A percentile compares a stretch with the other conserved stretches of the same genome.
These are phyloP conservation scores for Trypanosoma lewisi DNA, from an alignment of 208 protist genomes.

Conservation along the genomic window DNA sequence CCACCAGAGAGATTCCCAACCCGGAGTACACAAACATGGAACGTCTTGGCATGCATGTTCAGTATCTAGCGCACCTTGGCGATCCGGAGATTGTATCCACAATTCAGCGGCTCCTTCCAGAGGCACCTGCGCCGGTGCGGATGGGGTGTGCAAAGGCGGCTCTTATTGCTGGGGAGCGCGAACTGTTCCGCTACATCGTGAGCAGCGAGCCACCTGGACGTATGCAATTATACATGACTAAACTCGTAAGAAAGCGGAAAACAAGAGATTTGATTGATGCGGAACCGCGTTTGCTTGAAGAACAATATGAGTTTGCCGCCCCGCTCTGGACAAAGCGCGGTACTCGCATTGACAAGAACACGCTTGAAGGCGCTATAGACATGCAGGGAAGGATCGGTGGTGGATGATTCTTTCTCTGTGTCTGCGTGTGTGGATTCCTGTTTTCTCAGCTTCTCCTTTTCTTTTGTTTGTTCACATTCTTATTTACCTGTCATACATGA, in stretches of 20 bases:
- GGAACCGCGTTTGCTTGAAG: slow-evolving; percentile 80
- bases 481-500: no score
- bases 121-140: slow-evolving; percentile 65
- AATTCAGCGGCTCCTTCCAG: slow-evolving; percentile 49
- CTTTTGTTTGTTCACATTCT: no score
- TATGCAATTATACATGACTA: slow-evolving; percentile 89
- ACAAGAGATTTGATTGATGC: slow-evolving; percentile 81
- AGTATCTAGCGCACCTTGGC: slow-evolving; percentile 81
- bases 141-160: slow-evolving; percentile 92
- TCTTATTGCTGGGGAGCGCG: slow-evolving; percentile 80
- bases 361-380: slow-evolving; percentile 78
- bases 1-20: slow-evolving; percentile 86
- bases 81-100: slow-evolving; percentile 70
- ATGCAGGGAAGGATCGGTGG: slow-evolving; percentile 24
- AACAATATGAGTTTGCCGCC: slow-evolving; percentile 87
- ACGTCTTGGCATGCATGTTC: slow-evolving; percentile 88
- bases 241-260: slow-evolving; percentile 84
- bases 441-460: no score
- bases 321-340: slow-evolving; percentile 87
- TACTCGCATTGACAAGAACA: slow-evolving; percentile 87
- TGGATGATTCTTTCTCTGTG: slow-evolving; percentile 16
- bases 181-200: slow-evolving; percentile 82
- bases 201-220: slow-evolving; percentile 80
- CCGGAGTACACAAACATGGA: slow-evolving; percentile 83
- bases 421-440: slow-evolving; percentile 5